These are phyloP conservation scores for Mitragyna speciosa DNA, from an alignment of 257 asterid genomes.

Conservation along the genomic window DNA sequence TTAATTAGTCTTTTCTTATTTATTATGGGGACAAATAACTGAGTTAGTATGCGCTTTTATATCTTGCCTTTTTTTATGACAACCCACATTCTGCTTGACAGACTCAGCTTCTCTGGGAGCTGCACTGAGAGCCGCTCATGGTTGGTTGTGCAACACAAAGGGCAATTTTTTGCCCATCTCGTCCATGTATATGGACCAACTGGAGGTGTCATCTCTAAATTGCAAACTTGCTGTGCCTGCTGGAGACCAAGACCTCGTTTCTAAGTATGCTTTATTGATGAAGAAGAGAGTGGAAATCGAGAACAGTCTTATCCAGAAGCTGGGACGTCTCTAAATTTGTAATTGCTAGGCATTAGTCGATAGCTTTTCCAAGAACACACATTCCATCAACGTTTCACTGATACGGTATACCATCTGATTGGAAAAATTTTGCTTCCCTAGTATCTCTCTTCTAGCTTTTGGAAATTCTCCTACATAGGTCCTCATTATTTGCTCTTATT, in stretches of 20 bases:
- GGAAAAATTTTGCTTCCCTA: too few relatives aligned
- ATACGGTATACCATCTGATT: too few relatives aligned
- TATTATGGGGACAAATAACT: too few relatives aligned
- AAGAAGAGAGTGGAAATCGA: conserved; percentile 80
- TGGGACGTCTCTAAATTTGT: conserved; percentile 48
- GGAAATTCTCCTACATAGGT: background rate
- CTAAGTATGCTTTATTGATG: conserved; percentile 63
- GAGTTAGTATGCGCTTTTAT: too few relatives aligned
- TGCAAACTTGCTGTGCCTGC: conserved; percentile 59
- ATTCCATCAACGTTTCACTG: background rate
- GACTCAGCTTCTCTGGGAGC: conserved; percentile 95
- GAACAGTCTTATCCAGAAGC: conserved; percentile 55
- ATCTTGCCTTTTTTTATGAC: background rate
- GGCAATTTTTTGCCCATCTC: conserved; percentile 60
- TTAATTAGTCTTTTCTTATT: background rate
- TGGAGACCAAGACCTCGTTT: conserved; percentile 47
- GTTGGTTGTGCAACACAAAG: conserved; percentile 76
- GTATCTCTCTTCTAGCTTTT: too few relatives aligned
- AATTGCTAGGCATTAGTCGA: background rate
- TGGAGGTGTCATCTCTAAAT: conserved; percentile 66
- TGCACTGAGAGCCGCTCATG: conserved; percentile 92
- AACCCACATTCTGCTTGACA: conserved; percentile 22
- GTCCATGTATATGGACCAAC: conserved; percentile 54
- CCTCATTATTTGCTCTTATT: background rate
- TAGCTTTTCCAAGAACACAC: too few relatives aligned